These are phyloP conservation scores for Thermothelomyces thermophilus DNA, from an alignment of 2,329 filamentous ascomycete species.

Conservation along the genomic window DNA sequence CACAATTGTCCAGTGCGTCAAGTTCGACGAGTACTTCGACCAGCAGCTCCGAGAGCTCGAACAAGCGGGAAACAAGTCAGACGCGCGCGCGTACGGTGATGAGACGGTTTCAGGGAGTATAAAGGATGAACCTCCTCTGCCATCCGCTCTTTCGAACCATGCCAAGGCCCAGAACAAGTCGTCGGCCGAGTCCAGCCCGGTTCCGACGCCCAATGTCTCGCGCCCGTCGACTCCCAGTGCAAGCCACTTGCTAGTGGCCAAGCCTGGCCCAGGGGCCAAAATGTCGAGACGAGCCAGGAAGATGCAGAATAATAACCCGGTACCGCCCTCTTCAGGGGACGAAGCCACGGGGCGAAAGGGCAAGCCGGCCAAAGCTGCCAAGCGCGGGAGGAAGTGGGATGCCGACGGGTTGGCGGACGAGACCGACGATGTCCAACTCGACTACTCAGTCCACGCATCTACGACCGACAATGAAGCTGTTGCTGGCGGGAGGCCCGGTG, in stretches of 20 bases:
- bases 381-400: slow-evolving; percentile 90
- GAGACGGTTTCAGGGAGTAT: slow-evolving; percentile 31
- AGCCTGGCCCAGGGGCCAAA: slow-evolving; percentile 66
- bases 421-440: slow-evolving; percentile 69
- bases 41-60: slow-evolving; percentile 82
- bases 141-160: slow-evolving; percentile 36
- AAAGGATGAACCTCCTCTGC: slow-evolving; percentile 34
- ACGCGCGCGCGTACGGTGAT: slow-evolving; percentile 28
- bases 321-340: slow-evolving; percentile 73
- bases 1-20: slow-evolving; percentile 67
- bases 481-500: slow-evolving; percentile 45
- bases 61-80: slow-evolving; percentile 39
- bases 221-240: slow-evolving; percentile 68
- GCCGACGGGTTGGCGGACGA: slow-evolving; percentile 83
- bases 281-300: slow-evolving; percentile 75
- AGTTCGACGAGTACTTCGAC: slow-evolving; percentile 91
- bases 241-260: slow-evolving; percentile 63
- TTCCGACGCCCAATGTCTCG: slow-evolving; percentile 66
- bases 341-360: slow-evolving; percentile 57
- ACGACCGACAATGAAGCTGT: slow-evolving; percentile 49
- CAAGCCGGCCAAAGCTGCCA: slow-evolving; percentile 55
- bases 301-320: slow-evolving; percentile 57
- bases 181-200: slow-evolving; percentile 63
- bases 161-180: slow-evolving; percentile 33
- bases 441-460: slow-evolving; percentile 69